Base-by-base conservation (phyloP, 805 yeast species). In the Barnettozyma salicaria region DNA sequence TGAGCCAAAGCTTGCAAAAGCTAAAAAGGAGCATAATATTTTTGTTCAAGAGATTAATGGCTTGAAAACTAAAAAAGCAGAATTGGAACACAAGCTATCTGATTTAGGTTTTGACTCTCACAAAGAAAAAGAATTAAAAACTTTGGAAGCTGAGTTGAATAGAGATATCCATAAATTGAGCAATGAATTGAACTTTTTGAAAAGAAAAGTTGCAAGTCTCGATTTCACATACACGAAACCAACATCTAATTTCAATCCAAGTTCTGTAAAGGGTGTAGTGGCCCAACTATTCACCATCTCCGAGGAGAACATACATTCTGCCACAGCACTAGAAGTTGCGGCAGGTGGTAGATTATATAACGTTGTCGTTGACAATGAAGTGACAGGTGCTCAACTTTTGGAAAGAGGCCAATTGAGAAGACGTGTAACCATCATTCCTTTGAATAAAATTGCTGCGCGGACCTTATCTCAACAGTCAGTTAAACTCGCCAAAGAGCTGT, bases 291-390 rank as follows among this genome's bases (percentile, higher is more conserved):
- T 94, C 55, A 60, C 68, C 1, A 55, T 92, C 16, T 71, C 72
- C 13, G 76, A 78, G 30, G 55, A 66, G 1, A 74, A 80, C 33
- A 55, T 61, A 37, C 72, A 74, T 19, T 76, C 79, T 37, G 80
- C 95, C 1, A 68, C 80, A 19, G 98, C 99, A 1, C 64, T 92
- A 24, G 97, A 92, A 59, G 81, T 86, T 3, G 81, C 95, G 56
- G 98, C 97, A 2, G 99, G 98, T 32, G 94, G 90, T 5, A 69
- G 89, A 48, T 60, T 94, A 21, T 94, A 77, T 58, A 88, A 89
- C 52, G 84, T 94, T 24, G 87, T 92, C 34, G 97, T 94, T 21
- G 97, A 88, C 50, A 80, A 76, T 43, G 94, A 90, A 41, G 75
- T 66, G 14, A 80, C 86, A 4, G 97, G 95, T n/a, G 71, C 95